Conservation (phyloP, 1,284 basidiomycete species). For the Pseudozyma flocculosa region DNA sequence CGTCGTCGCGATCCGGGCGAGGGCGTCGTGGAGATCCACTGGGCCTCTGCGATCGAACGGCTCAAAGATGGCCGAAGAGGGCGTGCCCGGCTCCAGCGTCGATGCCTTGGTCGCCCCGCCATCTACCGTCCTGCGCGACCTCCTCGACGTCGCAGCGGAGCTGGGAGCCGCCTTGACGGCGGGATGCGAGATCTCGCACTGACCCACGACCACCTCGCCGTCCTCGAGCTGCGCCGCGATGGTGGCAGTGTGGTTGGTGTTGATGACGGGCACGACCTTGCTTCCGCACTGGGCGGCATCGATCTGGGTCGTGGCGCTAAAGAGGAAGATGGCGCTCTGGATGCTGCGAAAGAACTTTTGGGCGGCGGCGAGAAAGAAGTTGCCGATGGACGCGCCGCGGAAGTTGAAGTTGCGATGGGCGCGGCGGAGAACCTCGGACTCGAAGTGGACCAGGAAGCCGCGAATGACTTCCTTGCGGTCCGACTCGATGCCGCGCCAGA, state of each 20-base stretch:
- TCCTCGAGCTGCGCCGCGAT: slow-evolving; percentile 87
- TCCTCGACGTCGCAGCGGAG: no score
- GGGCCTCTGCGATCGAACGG: neutral
- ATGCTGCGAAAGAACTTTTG: slow-evolving; percentile 54
- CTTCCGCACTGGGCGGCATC: slow-evolving; percentile 59
- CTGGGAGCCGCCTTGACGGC: no score
- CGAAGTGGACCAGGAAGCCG: slow-evolving; percentile 73
- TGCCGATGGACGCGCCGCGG: slow-evolving; percentile 50
- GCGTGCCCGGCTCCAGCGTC: slow-evolving; percentile 17
- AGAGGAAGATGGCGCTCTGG: slow-evolving; percentile 89
- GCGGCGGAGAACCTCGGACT: slow-evolving; percentile 78
- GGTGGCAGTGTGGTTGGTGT: slow-evolving; percentile 95
- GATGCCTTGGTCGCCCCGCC: slow-evolving; percentile 1
- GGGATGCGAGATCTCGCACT: slow-evolving; percentile 96
- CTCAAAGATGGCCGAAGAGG: slow-evolving; percentile 38
- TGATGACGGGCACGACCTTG: slow-evolving; percentile 79
- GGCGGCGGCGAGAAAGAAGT: slow-evolving; percentile 52
- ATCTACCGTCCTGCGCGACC: neutral
- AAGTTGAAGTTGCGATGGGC: slow-evolving; percentile 62
- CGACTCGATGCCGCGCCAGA: slow-evolving; percentile 86
- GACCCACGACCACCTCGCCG: slow-evolving; percentile 78
- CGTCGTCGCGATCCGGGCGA: neutral
- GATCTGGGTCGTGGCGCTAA: slow-evolving; percentile 81
- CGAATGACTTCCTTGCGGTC: slow-evolving; percentile 89
- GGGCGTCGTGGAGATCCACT: neutral